Base-by-base conservation (phyloP, 2,329 filamentous ascomycete species). In the Phialemonium atrogriseum region DNA sequence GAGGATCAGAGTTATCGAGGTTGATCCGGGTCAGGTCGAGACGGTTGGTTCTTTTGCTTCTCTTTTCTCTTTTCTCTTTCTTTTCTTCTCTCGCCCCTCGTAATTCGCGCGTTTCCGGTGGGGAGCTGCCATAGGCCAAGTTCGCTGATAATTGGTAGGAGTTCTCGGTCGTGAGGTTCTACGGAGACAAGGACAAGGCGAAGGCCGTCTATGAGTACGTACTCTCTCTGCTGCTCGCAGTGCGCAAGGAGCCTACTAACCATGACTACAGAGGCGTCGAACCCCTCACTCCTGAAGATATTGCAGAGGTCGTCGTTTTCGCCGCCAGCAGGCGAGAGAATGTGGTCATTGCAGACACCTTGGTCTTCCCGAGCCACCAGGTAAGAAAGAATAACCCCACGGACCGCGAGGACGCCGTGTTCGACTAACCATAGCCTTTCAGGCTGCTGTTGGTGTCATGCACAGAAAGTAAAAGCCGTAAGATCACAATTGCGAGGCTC, bases 11-110 rank as follows among this genome's bases (percentile, higher is more conserved):
- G 69, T 94, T 39, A 94, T 94, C 40, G 84, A 86, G 57, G 71
- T 95, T 48, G 88, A 94, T 49, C 88, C 88, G 0, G 88, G 88
- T 16, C 87, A 94, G 61, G 87, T 94, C 27, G 86, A 94, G 68
- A 94, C 88, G 26, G 77, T 80, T 58, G 39, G 66, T 46, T 26
- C 29, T 23, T 26, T 4, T 11, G 17, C 7, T 11, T 6, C 7
- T 26, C 16, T 7, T 7, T 13, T 24, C 7, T 24, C 2, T 7
- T 16, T 30, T 10, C n/a, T n/a, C n/a, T n/a, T n/a, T n/a, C n/a
- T n/a, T n/a, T n/a, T n/a, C n/a, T n/a, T n/a, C n/a, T n/a, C n/a
- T n/a, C n/a, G n/a, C n/a, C n/a, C n/a, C n/a, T n/a, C n/a, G n/a
- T n/a, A n/a, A n/a, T n/a, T n/a, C n/a, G n/a, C n/a, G n/a, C n/a